Evolutionary conservation across 371 early-diverging fungal genomes (phyloP).

Genomic region (Apophysomyces trapeziformis): DNA sequence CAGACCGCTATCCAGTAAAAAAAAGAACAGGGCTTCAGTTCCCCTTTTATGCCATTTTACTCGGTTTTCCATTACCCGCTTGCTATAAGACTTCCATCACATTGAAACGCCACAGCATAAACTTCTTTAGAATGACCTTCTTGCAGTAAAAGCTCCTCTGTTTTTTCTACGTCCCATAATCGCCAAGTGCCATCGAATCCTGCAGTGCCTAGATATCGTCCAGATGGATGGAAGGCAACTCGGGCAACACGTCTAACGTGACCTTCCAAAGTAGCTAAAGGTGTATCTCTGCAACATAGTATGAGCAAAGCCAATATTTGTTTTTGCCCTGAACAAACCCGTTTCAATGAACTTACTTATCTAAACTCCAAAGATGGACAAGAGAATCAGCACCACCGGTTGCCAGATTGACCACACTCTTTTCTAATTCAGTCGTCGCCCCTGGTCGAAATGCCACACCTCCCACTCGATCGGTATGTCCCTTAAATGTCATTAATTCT

Average conservation of each 20-base stretch:
- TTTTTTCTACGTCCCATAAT: constrained; percentile 88
- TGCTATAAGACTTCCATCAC: constrained; percentile 90
- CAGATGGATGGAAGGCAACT: constrained; percentile 91
- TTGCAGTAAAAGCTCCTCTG: constrained; percentile 82
- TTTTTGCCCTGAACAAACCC: too few relatives aligned
- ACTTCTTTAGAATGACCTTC: constrained; percentile 95
- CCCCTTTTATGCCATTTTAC: background rate
- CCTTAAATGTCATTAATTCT: constrained; percentile 59
- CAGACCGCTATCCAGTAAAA: constrained; percentile 62
- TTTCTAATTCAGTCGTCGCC: constrained; percentile 67
- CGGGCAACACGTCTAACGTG: constrained; percentile 87
- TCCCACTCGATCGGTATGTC: constrained; percentile 89
- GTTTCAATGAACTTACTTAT: constrained; percentile 44
- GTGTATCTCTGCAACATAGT: constrained; percentile 60
- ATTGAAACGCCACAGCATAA: constrained; percentile 88
- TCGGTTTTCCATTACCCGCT: constrained; percentile 65
- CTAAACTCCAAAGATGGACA: constrained; percentile 83
- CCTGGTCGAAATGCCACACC: constrained; percentile 91
- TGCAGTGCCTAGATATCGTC: constrained; percentile 86
- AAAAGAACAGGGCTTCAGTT: background rate
- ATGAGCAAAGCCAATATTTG: constrained; percentile 3
- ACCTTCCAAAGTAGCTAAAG: constrained; percentile 79
- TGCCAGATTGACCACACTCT: constrained; percentile 76
- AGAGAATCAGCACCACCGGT: constrained; percentile 79
- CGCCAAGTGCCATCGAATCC: constrained; percentile 95